Conservation (phyloP, 768 basidiomycete genomes). For the Xanthoconium stramineum region DNA sequence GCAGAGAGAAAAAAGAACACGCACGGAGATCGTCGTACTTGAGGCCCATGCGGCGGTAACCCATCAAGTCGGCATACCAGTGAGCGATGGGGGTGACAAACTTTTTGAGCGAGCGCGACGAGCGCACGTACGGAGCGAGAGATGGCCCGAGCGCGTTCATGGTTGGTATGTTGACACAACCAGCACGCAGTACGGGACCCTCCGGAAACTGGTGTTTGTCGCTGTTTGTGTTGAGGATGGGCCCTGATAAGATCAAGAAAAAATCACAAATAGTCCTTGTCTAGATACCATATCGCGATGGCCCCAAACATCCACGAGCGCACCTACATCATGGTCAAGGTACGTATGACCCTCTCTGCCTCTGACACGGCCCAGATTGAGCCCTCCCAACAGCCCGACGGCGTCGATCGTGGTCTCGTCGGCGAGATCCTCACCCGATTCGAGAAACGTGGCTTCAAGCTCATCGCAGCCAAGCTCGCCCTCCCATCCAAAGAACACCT, state of each 20-base stretch:
- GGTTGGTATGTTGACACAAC: not conserved
- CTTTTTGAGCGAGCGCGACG: slow-evolving; percentile 62
- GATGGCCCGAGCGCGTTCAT: slow-evolving; percentile 62
- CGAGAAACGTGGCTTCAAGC: slow-evolving; percentile 98
- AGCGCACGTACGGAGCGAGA: slow-evolving; percentile 71
- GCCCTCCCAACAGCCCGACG: slow-evolving; percentile 74
- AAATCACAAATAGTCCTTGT: not conserved
- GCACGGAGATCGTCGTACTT: slow-evolving; percentile 92
- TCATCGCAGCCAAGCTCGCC: slow-evolving; percentile 90
- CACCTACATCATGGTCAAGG: slow-evolving; percentile 99
- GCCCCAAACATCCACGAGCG: slow-evolving; percentile 54
- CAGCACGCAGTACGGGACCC: not conserved
- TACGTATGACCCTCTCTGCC: slow-evolving; percentile 15
- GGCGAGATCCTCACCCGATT: slow-evolving; percentile 95
- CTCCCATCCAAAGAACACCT: slow-evolving; percentile 80
- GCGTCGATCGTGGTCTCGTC: slow-evolving; percentile 94
- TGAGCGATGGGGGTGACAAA: slow-evolving; percentile 75
- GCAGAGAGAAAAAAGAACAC: slow-evolving; percentile 34
- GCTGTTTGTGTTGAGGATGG: slow-evolving; percentile 34
- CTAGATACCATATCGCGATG: slow-evolving; percentile 31
- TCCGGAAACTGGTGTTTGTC: slow-evolving; percentile 37
- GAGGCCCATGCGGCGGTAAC: slow-evolving; percentile 86
- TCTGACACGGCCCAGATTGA: no score
- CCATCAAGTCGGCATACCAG: slow-evolving; percentile 77
- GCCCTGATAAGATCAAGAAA: slow-evolving; percentile 29